Percentiles rank a stretch among this genome's conserved stretches.
phyloP scores from a whole-genome alignment of 2,329 filamentous ascomycete species.

The Penicillium sp. region DNA sequence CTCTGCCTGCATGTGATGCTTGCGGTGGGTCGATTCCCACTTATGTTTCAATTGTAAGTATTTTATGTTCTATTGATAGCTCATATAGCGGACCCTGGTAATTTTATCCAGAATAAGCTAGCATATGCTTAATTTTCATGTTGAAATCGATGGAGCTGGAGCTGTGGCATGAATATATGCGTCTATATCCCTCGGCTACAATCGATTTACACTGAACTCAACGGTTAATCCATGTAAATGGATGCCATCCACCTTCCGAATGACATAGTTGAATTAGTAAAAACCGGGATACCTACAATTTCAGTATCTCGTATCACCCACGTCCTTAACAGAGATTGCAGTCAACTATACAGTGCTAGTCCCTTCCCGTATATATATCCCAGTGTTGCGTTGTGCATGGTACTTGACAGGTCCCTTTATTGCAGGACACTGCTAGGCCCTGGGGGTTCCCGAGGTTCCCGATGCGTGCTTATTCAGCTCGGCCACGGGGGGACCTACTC shows the following conservation, averaged over 20 bases:
- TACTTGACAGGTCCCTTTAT: background rate
- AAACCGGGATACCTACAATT: background rate
- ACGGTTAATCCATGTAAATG: background rate
- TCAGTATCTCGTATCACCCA: background rate
- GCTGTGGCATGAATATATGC: background rate
- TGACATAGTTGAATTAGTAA: background rate
- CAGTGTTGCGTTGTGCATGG: background rate
- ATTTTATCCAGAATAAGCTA: background rate
- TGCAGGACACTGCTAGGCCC: no score
- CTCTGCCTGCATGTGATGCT: constrained; percentile 1
- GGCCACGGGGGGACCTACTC: no score
- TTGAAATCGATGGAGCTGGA: background rate
- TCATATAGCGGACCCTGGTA: background rate
- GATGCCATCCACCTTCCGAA: background rate
- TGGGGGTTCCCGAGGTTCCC: no score
- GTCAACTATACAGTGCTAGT: background rate
- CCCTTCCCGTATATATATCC: background rate
- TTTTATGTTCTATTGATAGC: background rate
- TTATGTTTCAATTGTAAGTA: background rate
- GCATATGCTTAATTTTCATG: background rate
- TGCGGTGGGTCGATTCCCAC: constrained; percentile 1
- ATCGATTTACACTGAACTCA: background rate
- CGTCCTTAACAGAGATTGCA: background rate
- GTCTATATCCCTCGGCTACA: background rate
- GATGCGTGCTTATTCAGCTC: background rate